Conservation (phyloP, 495 filamentous ascomycete genomes). For the Talaromyces trachyspermus region DNA sequence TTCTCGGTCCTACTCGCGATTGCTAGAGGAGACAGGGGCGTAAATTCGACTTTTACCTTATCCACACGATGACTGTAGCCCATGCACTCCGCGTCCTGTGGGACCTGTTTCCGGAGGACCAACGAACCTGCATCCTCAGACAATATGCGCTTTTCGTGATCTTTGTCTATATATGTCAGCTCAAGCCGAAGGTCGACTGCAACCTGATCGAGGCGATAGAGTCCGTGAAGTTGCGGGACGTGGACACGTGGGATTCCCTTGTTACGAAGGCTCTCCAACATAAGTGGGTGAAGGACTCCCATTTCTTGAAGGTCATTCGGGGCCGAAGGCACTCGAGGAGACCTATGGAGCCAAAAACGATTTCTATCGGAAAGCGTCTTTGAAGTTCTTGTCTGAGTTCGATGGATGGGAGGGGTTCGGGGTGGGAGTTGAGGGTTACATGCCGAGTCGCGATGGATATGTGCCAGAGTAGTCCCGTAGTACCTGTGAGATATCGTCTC, state of each 20-base stretch:
- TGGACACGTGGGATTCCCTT: constrained; percentile 61
- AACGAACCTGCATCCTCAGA: constrained; percentile 51
- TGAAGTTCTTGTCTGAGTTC: constrained; percentile 66
- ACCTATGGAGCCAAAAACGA: constrained; percentile 64
- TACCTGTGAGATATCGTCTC: too few species aligned
- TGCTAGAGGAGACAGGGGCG: constrained; percentile 45
- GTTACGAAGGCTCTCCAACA: constrained; percentile 50
- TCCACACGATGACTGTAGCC: constrained; percentile 64
- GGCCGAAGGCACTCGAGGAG: constrained; percentile 58
- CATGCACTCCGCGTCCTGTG: constrained; percentile 68
- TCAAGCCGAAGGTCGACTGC: constrained; percentile 48
- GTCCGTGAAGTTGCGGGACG: constrained; percentile 42
- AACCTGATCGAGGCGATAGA: constrained; percentile 42
- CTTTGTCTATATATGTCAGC: constrained; percentile 53
- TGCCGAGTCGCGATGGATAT: constrained; percentile 7
- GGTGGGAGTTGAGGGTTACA: constrained; percentile 6
- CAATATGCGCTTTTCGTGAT: constrained; percentile 67
- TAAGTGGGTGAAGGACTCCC: constrained; percentile 50
- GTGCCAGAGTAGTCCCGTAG: too few species aligned
- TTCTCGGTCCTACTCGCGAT: constrained; percentile 55
- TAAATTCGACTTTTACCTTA: constrained; percentile 63
- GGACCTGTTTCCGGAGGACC: constrained; percentile 54
- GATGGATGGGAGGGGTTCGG: constrained; percentile 44
- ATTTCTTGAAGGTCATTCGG: constrained; percentile 59
- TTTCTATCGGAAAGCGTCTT: constrained; percentile 62